Conservation (phyloP, 106 monocot genomes). For the Dendrobium huoshanense region DNA sequence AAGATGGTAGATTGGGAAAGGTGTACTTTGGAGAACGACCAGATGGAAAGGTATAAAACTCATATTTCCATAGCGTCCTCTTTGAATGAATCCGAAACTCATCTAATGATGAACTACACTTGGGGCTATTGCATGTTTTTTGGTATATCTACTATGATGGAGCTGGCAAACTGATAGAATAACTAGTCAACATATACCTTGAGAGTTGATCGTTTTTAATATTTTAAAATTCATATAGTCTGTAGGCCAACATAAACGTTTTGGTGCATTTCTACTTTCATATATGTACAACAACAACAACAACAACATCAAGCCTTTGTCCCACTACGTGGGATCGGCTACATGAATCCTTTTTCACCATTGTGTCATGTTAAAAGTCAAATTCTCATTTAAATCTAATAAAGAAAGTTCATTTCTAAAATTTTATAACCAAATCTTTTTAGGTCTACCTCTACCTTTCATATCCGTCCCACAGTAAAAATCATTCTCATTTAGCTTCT, state of each 20-base stretch:
- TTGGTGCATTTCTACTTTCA: neutral
- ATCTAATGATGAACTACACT: neutral
- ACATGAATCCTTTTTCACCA: too few species aligned
- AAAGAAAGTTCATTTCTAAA: too few species aligned
- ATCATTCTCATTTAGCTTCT: neutral
- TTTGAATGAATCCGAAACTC: neutral
- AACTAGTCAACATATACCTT: neutral
- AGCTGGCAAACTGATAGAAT: neutral
- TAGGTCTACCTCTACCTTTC: too few species aligned
- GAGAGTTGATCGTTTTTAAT: neutral
- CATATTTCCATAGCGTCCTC: neutral
- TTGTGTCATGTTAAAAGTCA: too few species aligned
- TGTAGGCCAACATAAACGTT: neutral
- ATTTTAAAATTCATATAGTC: neutral
- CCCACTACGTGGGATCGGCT: too few species aligned
- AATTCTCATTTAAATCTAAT: too few species aligned
- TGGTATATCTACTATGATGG: neutral
- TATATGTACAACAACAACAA: neutral
- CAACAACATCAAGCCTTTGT: too few species aligned
- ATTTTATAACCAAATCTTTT: too few species aligned
- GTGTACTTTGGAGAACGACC: constrained; percentile 70
- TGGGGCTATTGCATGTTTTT: neutral
- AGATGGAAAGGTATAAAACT: constrained; percentile 66
- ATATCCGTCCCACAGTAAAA: neutral
- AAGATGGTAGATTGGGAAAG: constrained; percentile 69